Conservation (phyloP, 2,329 filamentous ascomycete genomes). For the Cytospora piceae region DNA sequence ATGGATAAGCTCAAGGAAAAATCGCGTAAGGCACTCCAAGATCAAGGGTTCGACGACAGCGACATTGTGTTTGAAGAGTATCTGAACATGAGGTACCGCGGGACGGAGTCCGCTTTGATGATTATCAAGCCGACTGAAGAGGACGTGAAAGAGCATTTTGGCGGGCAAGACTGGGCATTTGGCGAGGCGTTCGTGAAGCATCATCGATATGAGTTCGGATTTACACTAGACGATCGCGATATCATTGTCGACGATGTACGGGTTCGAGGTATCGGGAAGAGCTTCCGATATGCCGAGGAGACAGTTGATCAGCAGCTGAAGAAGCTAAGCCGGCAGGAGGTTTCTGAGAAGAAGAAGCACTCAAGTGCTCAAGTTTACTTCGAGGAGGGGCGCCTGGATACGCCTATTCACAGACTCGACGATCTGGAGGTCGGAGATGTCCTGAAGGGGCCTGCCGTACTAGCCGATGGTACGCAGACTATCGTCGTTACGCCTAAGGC, state of each 20-base stretch:
- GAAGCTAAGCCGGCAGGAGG: constrained; percentile 63
- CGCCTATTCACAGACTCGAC: constrained; percentile 81
- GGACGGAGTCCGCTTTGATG: constrained; percentile 91
- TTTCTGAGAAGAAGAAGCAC: constrained; percentile 64
- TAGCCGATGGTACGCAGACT: constrained; percentile 87
- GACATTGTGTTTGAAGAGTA: constrained; percentile 89
- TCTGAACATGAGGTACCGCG: constrained; percentile 89
- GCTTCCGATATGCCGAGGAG: constrained; percentile 76
- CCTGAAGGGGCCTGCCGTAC: constrained; percentile 79
- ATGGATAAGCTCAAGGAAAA: constrained; percentile 81
- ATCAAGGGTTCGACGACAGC: constrained; percentile 77
- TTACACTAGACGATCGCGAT: constrained; percentile 80
- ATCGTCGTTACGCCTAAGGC: constrained; percentile 85
- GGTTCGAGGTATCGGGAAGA: constrained; percentile 86
- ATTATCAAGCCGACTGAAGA: constrained; percentile 72
- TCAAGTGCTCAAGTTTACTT: constrained; percentile 78
- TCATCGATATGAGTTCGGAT: constrained; percentile 91
- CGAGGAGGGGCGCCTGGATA: constrained; percentile 76
- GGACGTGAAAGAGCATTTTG: constrained; percentile 62
- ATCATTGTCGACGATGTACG: constrained; percentile 91
- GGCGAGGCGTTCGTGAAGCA: constrained; percentile 83
- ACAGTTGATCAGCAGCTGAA: constrained; percentile 84
- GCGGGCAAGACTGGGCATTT: constrained; percentile 77
- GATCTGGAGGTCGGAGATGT: constrained; percentile 73
- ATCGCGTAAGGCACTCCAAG: constrained; percentile 66